Evolutionary conservation across 805 yeast genomes (phyloP), one percentile per base, ranked within the genome.

Genomic region (Komagataella pseudopastoris): DNA sequence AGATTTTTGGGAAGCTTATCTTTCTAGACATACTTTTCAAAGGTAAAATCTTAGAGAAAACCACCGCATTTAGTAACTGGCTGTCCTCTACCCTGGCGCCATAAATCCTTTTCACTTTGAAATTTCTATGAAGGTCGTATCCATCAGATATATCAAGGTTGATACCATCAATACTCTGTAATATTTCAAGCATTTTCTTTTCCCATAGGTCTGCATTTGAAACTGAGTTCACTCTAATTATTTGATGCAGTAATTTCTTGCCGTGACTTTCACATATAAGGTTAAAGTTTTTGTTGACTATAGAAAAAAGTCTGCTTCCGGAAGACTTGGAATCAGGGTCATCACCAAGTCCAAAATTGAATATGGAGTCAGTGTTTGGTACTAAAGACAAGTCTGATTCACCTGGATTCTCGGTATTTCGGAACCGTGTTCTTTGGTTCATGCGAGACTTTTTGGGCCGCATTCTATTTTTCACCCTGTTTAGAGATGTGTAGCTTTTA

Each of bases 51-150:
- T 89, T 88, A 0, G 97, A 85, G 64, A 90, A 88, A 3, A 88
- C 84, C 4, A 88, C 66, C 0, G 99, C 99, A 59, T 85, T 81
- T 3, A 91, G 63, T 30, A 78, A 75, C 23, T 68, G 68, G 0
- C 91, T 79, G 46, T 85, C 81, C 4, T 70, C 67, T 1, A 83
- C 76, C 1, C 63, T 53, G 0, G 95, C 93, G 1, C 99, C 98
- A 0, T 83, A 74, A 6, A 91, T 78, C 53, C 88, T 75, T 61
- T 93, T 95, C 47, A 93, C 74, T 60, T 95, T 93, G 46, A 93
- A 79, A 64, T 87, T 91, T 57, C 85, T 90, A n/a, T 91, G 75
- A 49, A 90, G 81, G 62, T 93, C 97, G 54, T 89, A 74, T 3
- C 88, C 85, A 24, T 78, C 73, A 44, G 72, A 70, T 2, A 80